phyloP scores from a whole-genome alignment of 768 basidiomycete genomes.

The Tylopilus intermedius region DNA sequence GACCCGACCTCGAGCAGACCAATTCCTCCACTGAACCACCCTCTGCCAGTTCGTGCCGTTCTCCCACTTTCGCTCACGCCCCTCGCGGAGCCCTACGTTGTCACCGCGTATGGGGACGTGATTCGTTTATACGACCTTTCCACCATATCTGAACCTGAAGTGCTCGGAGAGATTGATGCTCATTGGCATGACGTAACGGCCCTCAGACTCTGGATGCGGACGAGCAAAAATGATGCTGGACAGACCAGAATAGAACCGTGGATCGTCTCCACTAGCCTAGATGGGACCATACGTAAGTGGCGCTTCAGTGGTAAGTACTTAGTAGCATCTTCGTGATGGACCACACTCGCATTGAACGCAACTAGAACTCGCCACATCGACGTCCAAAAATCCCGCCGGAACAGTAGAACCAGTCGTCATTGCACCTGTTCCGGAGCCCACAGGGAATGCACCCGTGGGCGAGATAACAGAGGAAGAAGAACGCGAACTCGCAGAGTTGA shows the following conservation, averaged over 20 bases:
- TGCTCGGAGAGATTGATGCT: conserved; percentile 71
- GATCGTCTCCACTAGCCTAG: conserved; percentile 80
- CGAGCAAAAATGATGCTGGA: conserved; percentile 39
- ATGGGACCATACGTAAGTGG: conserved; percentile 87
- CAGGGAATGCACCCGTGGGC: conserved; percentile 27
- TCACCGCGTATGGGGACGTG: conserved; percentile 82
- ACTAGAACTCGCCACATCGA: conserved; percentile 28
- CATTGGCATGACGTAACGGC: conserved; percentile 89
- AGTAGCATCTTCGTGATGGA: neutral
- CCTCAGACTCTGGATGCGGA: conserved; percentile 67
- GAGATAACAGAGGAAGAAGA: conserved; percentile 85
- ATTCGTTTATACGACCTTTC: conserved; percentile 80
- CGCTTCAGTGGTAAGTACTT: conserved; percentile 51
- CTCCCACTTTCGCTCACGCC: conserved; percentile 63
- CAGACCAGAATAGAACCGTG: conserved; percentile 62
- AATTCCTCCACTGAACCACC: conserved; percentile 53
- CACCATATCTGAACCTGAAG: conserved; percentile 57
- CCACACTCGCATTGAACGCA: neutral
- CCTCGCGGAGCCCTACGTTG: conserved; percentile 64
- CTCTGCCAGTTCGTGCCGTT: conserved; percentile 63
- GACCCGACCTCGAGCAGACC: conserved; percentile 31
- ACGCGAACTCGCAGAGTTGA: conserved; percentile 78
- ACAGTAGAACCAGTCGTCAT: conserved; percentile 16
- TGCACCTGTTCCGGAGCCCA: conserved; percentile 26
- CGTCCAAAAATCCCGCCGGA: conserved; percentile 17